Conservation (phyloP, 1,139 yeast genomes). For the Magnusiomyces ingens region DNA sequence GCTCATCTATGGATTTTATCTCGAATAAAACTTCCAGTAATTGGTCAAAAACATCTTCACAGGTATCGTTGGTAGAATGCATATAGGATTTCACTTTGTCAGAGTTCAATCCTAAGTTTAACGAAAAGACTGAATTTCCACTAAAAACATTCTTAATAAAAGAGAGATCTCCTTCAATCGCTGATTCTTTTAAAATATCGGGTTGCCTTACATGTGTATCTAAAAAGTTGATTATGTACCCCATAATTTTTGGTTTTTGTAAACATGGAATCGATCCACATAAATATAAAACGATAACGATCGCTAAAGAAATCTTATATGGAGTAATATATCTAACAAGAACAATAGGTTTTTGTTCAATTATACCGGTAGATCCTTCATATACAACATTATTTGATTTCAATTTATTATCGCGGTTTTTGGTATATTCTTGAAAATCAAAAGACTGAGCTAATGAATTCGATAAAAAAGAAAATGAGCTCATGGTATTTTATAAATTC, state of each 20-base stretch:
- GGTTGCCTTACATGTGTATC: slow-evolving; percentile 17
- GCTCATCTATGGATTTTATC: slow-evolving; percentile 18
- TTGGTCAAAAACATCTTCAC: slow-evolving; percentile 9
- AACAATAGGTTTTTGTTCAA: slow-evolving; percentile 8
- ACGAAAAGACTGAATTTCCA: too few species aligned
- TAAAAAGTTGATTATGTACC: slow-evolving; percentile 20
- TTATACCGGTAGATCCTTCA: background rate
- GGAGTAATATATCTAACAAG: slow-evolving; percentile 24
- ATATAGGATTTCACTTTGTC: background rate
- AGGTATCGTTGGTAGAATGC: background rate
- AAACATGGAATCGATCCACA: slow-evolving; percentile 18
- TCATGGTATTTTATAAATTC: too few species aligned
- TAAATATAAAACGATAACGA: slow-evolving; percentile 23
- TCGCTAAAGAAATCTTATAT: slow-evolving; percentile 23
- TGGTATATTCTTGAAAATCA: too few species aligned
- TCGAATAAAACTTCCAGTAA: slow-evolving; percentile 17
- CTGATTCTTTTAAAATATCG: background rate
- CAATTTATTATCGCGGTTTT: too few species aligned
- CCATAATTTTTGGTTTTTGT: slow-evolving; percentile 20
- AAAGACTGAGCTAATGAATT: too few species aligned
- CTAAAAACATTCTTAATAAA: background rate
- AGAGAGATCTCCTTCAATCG: background rate
- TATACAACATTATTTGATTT: too few species aligned
- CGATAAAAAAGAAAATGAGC: too few species aligned
- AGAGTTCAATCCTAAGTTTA: too few species aligned